Percentiles rank a stretch among this genome's conserved stretches.
phyloP scores from a whole-genome alignment of 1,284 basidiomycete genomes.

The Papiliotrema fonsecae region DNA sequence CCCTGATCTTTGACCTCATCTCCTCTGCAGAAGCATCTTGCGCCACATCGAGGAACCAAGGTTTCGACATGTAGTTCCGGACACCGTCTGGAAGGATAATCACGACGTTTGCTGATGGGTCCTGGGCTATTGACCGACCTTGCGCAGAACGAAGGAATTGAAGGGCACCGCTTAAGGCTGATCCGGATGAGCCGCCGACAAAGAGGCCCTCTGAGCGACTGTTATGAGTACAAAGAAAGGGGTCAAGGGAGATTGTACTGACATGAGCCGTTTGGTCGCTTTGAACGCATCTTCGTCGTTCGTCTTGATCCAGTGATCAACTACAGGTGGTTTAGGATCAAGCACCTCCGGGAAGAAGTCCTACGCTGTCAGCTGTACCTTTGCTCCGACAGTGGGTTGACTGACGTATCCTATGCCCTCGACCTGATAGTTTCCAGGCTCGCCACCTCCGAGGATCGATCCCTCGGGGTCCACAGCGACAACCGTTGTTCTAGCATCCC shows the following conservation, averaged over 20 bases:
- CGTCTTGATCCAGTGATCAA: slow-evolving; percentile 80
- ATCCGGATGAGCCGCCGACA: slow-evolving; percentile 88
- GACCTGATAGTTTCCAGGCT: slow-evolving; percentile 66
- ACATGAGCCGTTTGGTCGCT: slow-evolving; percentile 72
- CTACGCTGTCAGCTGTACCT: slow-evolving; percentile 22
- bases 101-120: slow-evolving; percentile 77
- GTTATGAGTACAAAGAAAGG: neutral
- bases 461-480: slow-evolving; percentile 94
- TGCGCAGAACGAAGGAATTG: slow-evolving; percentile 65
- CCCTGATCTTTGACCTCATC: slow-evolving; percentile 18
- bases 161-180: slow-evolving; percentile 71
- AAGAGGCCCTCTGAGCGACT: slow-evolving; percentile 73
- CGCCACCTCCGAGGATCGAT: slow-evolving; percentile 66
- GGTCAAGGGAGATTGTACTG: slow-evolving; percentile 5
- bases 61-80: slow-evolving; percentile 92
- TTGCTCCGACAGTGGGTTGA: neutral
- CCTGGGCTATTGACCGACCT: slow-evolving; percentile 63
- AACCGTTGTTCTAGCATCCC: slow-evolving; percentile 47
- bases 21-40: slow-evolving; percentile 6
- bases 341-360: slow-evolving; percentile 81
- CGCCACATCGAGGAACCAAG: slow-evolving; percentile 41
- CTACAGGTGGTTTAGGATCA: slow-evolving; percentile 36
- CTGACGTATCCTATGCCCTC: slow-evolving; percentile 77
- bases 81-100: slow-evolving; percentile 85
- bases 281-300: slow-evolving; percentile 74